These are phyloP conservation scores for baker's yeast (Saccharomyces cerevisiae) DNA, from an alignment of 805 yeast genomes.

Conservation along the genomic window DNA sequence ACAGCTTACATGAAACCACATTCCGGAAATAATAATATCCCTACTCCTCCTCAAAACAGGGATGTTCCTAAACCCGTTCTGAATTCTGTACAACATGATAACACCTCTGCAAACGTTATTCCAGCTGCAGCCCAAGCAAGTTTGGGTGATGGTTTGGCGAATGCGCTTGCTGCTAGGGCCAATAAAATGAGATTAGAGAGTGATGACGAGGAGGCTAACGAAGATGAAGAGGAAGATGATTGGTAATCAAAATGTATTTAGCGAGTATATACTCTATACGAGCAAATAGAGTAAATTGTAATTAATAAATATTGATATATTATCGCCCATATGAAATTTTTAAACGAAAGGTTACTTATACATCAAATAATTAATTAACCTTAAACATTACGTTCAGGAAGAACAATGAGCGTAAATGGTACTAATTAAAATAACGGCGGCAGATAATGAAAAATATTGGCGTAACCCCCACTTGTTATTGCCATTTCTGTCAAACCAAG, in stretches of 20 bases:
- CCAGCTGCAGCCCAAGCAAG: constrained; percentile 19
- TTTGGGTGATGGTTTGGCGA: constrained; percentile 75
- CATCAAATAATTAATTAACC: neutral
- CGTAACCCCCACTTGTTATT: constrained; percentile 9
- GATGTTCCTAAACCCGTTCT: constrained; percentile 1
- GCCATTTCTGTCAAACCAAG: constrained; percentile 34
- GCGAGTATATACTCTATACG: neutral
- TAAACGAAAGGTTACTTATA: neutral
- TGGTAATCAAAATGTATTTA: constrained; percentile 13
- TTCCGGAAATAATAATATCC: constrained; percentile 22
- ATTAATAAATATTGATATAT: neutral
- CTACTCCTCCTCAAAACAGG: constrained; percentile 24
- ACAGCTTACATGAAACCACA: constrained; percentile 72
- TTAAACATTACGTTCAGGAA: neutral
- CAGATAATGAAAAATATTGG: neutral
- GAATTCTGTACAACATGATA: constrained; percentile 1
- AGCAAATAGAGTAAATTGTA: neutral
- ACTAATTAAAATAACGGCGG: neutral
- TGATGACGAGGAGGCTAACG: constrained; percentile 64
- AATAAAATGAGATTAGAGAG: constrained; percentile 49
- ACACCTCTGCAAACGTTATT: constrained; percentile 12
- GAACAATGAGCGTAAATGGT: neutral
- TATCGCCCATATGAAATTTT: neutral
- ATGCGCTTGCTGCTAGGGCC: constrained; percentile 71
- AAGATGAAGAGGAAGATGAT: constrained; percentile 44